These are phyloP conservation scores for Mycena rosella DNA, from an alignment of 768 basidiomycete species.

Conservation along the genomic window DNA sequence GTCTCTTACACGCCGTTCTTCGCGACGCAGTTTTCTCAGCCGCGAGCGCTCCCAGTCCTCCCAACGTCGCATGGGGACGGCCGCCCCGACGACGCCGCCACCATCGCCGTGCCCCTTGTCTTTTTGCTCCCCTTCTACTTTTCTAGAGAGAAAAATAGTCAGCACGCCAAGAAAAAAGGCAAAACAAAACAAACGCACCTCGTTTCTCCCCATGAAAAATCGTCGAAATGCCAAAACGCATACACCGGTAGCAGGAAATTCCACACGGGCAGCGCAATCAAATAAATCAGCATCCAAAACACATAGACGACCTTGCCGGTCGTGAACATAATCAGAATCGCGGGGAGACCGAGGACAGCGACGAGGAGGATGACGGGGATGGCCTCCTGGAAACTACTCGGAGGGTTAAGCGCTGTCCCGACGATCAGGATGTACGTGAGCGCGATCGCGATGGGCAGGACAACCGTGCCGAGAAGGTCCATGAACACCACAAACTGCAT, in stretches of 20 bases:
- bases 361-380: constrained; percentile 92
- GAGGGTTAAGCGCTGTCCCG: constrained; percentile 83
- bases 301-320: constrained; percentile 96
- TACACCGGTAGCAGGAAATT: constrained; percentile 95
- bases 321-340: constrained; percentile 91
- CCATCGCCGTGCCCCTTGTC: constrained; percentile 80
- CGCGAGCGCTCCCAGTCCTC: constrained; percentile 99
- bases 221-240: constrained; percentile 99
- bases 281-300: constrained; percentile 98
- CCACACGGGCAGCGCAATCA: constrained; percentile 94
- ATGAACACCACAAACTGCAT: constrained; percentile 99
- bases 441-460: constrained; percentile 93
- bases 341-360: constrained; percentile 94
- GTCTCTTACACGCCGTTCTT: constrained; percentile 84
- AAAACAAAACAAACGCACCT: constrained; percentile 64
- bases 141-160: constrained; percentile 62
- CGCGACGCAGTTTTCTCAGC: constrained; percentile 89
- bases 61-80: constrained; percentile 96
- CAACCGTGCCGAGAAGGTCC: constrained; percentile 93
- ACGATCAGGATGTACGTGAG: constrained; percentile 92
- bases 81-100: constrained; percentile 62
- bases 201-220: constrained; percentile 99
- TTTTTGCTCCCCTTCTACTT: constrained; percentile 87
- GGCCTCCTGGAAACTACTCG: constrained; percentile 88
- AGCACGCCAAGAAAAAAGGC: constrained; percentile 15